Evolutionary conservation across 768 basidiomycete species (phyloP), one percentile per base, ranked within the genome.

Genomic region (Psilocybe cubensis): DNA sequence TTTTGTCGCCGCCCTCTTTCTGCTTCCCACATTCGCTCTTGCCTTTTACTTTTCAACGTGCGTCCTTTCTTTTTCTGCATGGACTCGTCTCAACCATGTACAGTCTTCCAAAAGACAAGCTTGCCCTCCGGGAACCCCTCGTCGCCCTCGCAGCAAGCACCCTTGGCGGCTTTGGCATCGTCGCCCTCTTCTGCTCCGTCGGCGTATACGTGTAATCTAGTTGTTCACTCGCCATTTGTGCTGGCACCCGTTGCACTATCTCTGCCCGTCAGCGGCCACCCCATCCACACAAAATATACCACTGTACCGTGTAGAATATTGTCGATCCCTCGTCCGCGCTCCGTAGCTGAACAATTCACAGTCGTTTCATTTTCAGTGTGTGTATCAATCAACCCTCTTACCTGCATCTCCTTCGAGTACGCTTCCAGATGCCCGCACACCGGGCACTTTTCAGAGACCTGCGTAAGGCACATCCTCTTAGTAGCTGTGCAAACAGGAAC

Each of bases 261-360:
- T 5, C 35, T 14, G 11, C 63, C 60, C 49, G 40, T 53, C 43
- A 45, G 53, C 56, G 62, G 54, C 62, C 50, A 63, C 53, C 33
- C n/a, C 23, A 25, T 43, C 23, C 24, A 20, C 33, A 52, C 27
- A 17, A 31, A 33, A 53, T 31, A 47, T 54, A 46, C 47, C 60
- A 28, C 79, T 90, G 59, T 69, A 94, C 94, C n/a, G 88, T 93
- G 72, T 96, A 97, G 71, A 96, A 88, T 65, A 96, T 87, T 11
- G 94, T 97, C 28, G 92, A 92, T 3, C 95, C 95, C 79, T 96
- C 95, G 72, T 96, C 95, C 35, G 93, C 95, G 62, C 92, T 92
- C 48, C 94, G 85, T 70, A 92, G 76, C 91, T 92, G 69, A 52
- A 52, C 8, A 17, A 17, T 53, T 51, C 53, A 58, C 53, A 60